Conservation (phyloP, 2,329 filamentous ascomycete genomes). For the Fusarium foetens region DNA sequence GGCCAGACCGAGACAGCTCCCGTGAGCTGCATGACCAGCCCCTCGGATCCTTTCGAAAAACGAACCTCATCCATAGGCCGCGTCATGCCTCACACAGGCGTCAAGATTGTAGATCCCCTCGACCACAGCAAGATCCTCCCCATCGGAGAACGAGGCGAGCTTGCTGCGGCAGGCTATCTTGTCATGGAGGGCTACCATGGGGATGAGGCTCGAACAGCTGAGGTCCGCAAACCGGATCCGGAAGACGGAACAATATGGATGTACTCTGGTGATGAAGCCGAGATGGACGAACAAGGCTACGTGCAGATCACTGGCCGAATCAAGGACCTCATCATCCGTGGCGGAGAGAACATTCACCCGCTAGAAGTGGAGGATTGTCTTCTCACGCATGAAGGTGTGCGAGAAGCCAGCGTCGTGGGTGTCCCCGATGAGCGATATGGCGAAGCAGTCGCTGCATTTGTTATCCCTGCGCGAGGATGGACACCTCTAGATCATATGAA, state of each 20-base stretch:
- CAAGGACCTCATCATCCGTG: conserved; percentile 95
- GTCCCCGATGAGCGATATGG: conserved; percentile 85
- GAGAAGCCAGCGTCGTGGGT: conserved; percentile 85
- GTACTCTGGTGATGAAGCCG: conserved; percentile 90
- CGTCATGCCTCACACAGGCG: conserved; percentile 81
- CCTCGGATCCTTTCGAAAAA: conserved; percentile 76
- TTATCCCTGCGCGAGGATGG: conserved; percentile 63
- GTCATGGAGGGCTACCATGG: conserved; percentile 92
- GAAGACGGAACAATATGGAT: conserved; percentile 76
- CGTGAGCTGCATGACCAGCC: conserved; percentile 83
- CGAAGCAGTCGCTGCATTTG: conserved; percentile 86
- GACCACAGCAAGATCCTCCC: conserved; percentile 70
- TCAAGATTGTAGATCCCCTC: conserved; percentile 78
- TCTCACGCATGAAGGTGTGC: conserved; percentile 74
- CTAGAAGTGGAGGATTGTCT: conserved; percentile 92
- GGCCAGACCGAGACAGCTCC: conserved; percentile 93
- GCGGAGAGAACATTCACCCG: conserved; percentile 95
- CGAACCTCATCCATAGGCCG: conserved; percentile 80
- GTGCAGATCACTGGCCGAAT: conserved; percentile 89
- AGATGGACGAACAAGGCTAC: conserved; percentile 85
- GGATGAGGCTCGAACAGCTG: conserved; percentile 74
- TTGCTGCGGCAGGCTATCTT: conserved; percentile 85
- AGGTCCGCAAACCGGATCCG: conserved; percentile 66
- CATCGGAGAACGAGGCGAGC: conserved; percentile 77
- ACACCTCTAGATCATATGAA: conserved; percentile 35